Evolutionary conservation across 2,329 filamentous ascomycete species (phyloP).

Genomic region (Fusarium guadeloupense): DNA sequence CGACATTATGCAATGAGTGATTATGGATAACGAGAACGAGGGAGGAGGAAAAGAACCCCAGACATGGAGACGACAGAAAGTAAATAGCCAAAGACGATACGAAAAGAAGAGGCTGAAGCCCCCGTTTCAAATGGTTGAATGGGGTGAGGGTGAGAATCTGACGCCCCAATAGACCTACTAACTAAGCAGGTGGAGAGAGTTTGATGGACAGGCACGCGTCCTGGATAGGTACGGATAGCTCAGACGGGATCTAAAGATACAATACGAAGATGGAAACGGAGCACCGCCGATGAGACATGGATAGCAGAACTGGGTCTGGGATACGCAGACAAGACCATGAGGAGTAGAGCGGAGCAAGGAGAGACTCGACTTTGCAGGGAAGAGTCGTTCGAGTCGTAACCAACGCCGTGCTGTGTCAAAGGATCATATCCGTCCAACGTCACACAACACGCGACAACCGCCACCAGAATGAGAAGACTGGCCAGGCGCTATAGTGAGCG

Average conservation of each 20-base stretch:
- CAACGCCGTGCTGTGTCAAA: slow-evolving; percentile 3
- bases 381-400: slow-evolving; percentile 14
- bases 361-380: slow-evolving; percentile 29
- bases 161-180: slow-evolving; percentile 35
- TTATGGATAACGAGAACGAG: slow-evolving; percentile 43
- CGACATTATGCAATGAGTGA: slow-evolving; percentile 66
- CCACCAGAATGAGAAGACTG: slow-evolving; percentile 18
- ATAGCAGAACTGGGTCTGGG: no score
- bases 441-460: slow-evolving; percentile 39
- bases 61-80: slow-evolving; percentile 37
- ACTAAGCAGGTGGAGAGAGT: slow-evolving; percentile 25
- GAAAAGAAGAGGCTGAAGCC: slow-evolving; percentile 20
- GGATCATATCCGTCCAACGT: slow-evolving; percentile 36
- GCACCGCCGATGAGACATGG: no score
- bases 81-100: slow-evolving; percentile 38
- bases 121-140: slow-evolving; percentile 20
- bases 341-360: slow-evolving; percentile 15
- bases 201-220: slow-evolving; percentile 35
- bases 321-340: no score
- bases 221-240: slow-evolving; percentile 24
- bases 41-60: slow-evolving; percentile 1
- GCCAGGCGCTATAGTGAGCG: slow-evolving; percentile 19
- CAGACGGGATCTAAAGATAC: slow-evolving; percentile 33
- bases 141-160: slow-evolving; percentile 37
- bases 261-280: slow-evolving; percentile 21